Conservation (phyloP, 768 basidiomycete genomes). For the Arthromyces matolae region DNA sequence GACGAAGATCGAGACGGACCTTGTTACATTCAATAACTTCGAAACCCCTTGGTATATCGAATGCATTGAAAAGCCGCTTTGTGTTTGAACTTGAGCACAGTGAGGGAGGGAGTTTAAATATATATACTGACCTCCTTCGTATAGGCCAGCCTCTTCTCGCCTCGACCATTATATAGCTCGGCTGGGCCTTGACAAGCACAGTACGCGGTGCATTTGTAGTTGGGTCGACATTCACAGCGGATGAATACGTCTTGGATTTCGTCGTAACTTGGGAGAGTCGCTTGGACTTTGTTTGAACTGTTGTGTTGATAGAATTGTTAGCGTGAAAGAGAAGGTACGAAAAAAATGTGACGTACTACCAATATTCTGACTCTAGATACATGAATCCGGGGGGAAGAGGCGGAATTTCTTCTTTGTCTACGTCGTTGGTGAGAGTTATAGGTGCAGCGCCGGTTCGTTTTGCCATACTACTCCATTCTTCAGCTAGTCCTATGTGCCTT, state of each 20-base stretch:
- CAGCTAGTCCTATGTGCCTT: constrained; percentile 25
- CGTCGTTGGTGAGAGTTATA: constrained; percentile 34
- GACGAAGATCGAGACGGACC: constrained; percentile 28
- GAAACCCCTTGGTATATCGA: constrained; percentile 36
- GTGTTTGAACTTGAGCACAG: not conserved
- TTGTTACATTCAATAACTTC: constrained; percentile 68
- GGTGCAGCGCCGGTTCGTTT: constrained; percentile 24
- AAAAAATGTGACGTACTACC: constrained; percentile 34
- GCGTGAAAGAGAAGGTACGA: not conserved
- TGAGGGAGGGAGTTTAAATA: not conserved
- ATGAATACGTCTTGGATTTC: constrained; percentile 34
- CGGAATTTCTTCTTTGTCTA: constrained; percentile 45
- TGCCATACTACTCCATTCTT: constrained; percentile 33
- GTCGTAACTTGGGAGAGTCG: constrained; percentile 13
- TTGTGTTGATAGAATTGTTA: not conserved
- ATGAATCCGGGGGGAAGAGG: constrained; percentile 37
- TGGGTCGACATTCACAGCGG: constrained; percentile 44
- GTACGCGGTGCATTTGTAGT: constrained; percentile 16
- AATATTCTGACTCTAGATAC: constrained; percentile 53
- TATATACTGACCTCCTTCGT: constrained; percentile 29
- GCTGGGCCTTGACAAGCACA: constrained; percentile 52
- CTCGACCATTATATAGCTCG: constrained; percentile 26
- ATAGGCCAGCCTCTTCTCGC: constrained; percentile 39
- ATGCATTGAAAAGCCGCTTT: constrained; percentile 49
- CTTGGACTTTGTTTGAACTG: constrained; percentile 16